Conservation (phyloP, 306 rosid species). For the Geum urbanum region DNA sequence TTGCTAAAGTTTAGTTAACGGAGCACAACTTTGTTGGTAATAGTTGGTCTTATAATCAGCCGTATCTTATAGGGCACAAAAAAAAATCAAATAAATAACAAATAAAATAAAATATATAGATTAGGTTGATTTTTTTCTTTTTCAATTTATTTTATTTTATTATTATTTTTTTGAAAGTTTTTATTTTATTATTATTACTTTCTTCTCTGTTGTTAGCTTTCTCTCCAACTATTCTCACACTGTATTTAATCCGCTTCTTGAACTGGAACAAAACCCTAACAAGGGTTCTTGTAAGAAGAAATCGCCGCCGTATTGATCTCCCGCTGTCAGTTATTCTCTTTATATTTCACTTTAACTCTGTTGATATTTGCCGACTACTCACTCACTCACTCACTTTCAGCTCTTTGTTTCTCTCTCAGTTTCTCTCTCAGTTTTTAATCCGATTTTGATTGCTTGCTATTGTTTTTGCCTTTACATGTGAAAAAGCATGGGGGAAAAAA, state of each 20-base stretch:
- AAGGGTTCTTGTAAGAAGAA: conserved; percentile 69
- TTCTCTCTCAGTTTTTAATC: not conserved
- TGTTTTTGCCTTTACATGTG: conserved; percentile 12
- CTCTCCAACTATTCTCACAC: conserved; percentile 18
- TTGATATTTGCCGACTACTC: conserved; percentile 18
- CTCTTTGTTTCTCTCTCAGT: conserved; percentile 2
- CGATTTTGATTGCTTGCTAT: not conserved
- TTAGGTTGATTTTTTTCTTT: too few relatives aligned
- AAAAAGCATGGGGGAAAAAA: conserved; percentile 11
- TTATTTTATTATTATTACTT: not conserved
- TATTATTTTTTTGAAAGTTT: not conserved
- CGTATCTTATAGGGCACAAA: too few relatives aligned
- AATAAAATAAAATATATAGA: too few relatives aligned
- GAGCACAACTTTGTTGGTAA: too few relatives aligned
- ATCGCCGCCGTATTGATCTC: conserved; percentile 77
- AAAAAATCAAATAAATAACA: too few relatives aligned
- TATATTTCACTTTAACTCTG: conserved; percentile 4
- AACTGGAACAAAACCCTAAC: conserved; percentile 73
- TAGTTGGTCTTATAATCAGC: too few relatives aligned
- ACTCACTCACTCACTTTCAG: not conserved
- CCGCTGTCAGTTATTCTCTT: conserved; percentile 11
- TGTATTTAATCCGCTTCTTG: conserved; percentile 57
- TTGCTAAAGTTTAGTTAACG: too few relatives aligned
- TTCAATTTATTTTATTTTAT: not conserved
- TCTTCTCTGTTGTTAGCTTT: not conserved